Evolutionary conservation across 2,329 filamentous ascomycete genomes (phyloP).

Genomic region (Mariannaea sp.): DNA sequence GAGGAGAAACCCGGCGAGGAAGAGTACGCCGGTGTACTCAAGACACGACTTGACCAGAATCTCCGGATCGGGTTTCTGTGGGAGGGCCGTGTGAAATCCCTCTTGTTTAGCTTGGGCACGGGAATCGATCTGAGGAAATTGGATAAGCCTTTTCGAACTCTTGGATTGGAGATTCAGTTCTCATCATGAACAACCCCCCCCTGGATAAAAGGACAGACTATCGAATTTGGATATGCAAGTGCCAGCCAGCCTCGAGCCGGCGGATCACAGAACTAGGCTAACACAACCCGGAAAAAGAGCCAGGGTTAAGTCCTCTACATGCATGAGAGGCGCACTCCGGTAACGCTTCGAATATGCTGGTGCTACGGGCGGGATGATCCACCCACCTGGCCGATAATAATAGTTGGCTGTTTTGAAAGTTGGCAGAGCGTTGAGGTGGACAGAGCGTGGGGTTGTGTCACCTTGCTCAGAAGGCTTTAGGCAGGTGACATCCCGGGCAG

Average conservation of each 20-base stretch:
- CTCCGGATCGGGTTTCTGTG: constrained; percentile 85
- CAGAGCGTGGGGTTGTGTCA: too few relatives aligned
- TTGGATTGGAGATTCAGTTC: constrained; percentile 82
- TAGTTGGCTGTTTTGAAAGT: constrained; percentile 4
- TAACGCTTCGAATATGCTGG: constrained; percentile 2
- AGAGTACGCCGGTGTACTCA: constrained; percentile 83
- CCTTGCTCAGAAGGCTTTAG: neutral
- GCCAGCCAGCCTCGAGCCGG: constrained; percentile 8
- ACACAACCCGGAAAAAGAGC: neutral
- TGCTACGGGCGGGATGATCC: constrained; percentile 10
- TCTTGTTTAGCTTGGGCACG: constrained; percentile 89
- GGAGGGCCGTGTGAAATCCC: constrained; percentile 90
- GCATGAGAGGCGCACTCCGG: constrained; percentile 14
- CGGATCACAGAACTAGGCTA: constrained; percentile 6
- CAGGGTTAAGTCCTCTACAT: constrained; percentile 15
- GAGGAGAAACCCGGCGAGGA: constrained; percentile 53
- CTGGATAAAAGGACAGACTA: neutral
- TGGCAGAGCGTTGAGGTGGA: neutral
- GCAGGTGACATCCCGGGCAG: neutral
- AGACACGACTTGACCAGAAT: constrained; percentile 87
- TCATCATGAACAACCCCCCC: constrained; percentile 67
- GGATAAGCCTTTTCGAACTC: constrained; percentile 76
- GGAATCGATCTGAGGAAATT: constrained; percentile 78
- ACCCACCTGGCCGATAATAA: constrained; percentile 10
- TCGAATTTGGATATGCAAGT: neutral